phyloP scores from a whole-genome alignment of 345 rosid genomes.

The Eutrema heterophyllum region DNA sequence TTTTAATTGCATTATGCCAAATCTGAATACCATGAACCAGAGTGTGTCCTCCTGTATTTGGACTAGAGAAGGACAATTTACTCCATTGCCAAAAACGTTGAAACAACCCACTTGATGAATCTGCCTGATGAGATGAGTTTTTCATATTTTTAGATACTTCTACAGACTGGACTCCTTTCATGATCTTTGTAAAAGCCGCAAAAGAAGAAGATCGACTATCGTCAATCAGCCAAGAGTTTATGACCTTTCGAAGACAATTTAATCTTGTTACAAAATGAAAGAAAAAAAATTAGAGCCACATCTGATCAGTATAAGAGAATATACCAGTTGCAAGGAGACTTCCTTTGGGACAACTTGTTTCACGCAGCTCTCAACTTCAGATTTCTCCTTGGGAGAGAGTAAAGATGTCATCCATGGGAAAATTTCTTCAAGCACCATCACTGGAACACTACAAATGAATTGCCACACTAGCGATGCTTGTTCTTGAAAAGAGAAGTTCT shows the following conservation, averaged over 20 bases:
- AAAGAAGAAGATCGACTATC: conserved; percentile 27
- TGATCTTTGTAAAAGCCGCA: conserved; percentile 16
- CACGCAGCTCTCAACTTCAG: conserved; percentile 37
- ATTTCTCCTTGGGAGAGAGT: conserved; percentile 39
- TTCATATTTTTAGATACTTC: conserved; percentile 27
- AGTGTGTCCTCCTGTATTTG: conserved; percentile 17
- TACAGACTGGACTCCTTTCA: conserved; percentile 20
- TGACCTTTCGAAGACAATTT: conserved; percentile 41
- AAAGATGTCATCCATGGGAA: conserved; percentile 67
- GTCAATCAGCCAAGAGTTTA: conserved; percentile 47
- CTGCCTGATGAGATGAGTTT: conserved; percentile 7
- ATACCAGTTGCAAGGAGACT: conserved; percentile 52
- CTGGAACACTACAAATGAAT: conserved; percentile 63
- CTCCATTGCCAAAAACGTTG: conserved; percentile 30
- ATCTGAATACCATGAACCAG: conserved; percentile 40
- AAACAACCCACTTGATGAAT: conserved; percentile 24
- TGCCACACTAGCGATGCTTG: conserved; percentile 65
- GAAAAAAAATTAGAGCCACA: not conserved
- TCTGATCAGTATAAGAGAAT: not conserved
- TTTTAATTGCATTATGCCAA: conserved; percentile 52
- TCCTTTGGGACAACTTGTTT: conserved; percentile 45
- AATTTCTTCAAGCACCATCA: conserved; percentile 50
- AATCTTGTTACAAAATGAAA: conserved; percentile 11
- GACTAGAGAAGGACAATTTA: conserved; percentile 21
- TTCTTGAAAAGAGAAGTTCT: conserved; percentile 50